Base-by-base conservation (phyloP, 2,329 filamentous ascomycete species). In the Alternaria sp. region DNA sequence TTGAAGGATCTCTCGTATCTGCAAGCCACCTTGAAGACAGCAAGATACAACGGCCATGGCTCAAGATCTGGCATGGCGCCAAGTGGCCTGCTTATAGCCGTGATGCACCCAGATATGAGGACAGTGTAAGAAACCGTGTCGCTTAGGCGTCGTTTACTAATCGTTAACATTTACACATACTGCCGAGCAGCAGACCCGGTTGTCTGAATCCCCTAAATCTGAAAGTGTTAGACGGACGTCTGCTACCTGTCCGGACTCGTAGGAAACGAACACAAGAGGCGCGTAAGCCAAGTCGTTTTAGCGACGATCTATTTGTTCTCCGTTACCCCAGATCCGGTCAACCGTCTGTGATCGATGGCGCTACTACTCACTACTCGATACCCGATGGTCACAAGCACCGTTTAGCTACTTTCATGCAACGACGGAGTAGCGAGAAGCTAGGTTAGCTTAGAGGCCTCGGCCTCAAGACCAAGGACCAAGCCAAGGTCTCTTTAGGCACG, bases 1-100 rank as follows among this genome's bases (percentile, higher is more conserved):
- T 54, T 18, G 33, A 30, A 23, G 30, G 30, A 47, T 50, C 45
- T 55, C 46, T 58, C 65, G 51, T 55, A 57, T 60, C 43, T 65
- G 56, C 59, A 57, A 45, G 21, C 43, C 21, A 23, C 28, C 30
- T 28, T 51, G 9, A 43, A n/a, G n/a, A 47, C 43, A 18, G 1
- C 37, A 18, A 41, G 37, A 41, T 18, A 41, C 37, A 41, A 41
- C 37, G 37, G 37, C 37, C 37, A 18, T 41, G 37, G 37, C 37
- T 41, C 37, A 18, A 41, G 37, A 41, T 41, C 37, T 41, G 37
- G 37, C 37, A 41, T 41, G n/a, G 37, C 37, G 37, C 53, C 21
- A 63, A 51, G 21, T 43, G 30, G 26, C 47, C 10, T 53, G 26
- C 25, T 46, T 41, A 56, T 30, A 60, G 58, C 58, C 51, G 25